phyloP scores from a whole-genome alignment of 768 basidiomycete species.

The Calocybe gangraenosa region DNA sequence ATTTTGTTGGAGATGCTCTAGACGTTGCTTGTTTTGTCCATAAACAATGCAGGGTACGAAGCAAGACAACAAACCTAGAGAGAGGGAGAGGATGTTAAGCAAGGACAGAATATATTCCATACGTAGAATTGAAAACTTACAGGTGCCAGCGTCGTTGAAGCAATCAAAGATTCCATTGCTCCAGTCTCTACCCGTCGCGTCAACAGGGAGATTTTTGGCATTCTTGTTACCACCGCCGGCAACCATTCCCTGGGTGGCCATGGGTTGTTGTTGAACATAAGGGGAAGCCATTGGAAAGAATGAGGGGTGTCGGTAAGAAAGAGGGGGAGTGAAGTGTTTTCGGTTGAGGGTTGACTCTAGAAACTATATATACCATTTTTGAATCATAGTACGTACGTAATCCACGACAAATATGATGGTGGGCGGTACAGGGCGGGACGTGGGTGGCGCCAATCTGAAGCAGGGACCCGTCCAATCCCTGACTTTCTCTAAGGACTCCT shows the following conservation, averaged over 20 bases:
- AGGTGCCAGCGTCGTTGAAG: conserved; percentile 18
- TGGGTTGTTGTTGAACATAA: conserved; percentile 16
- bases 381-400: background rate
- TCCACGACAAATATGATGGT: conserved; percentile 2
- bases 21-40: conserved; percentile 30
- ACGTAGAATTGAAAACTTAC: conserved; percentile 11
- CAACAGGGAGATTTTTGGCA: conserved; percentile 22
- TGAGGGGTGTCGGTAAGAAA: background rate
- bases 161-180: conserved; percentile 23
- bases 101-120: background rate
- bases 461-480: background rate
- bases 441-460: background rate
- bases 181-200: conserved; percentile 24
- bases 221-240: conserved; percentile 19
- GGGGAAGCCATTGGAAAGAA: background rate
- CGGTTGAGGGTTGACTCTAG: background rate
- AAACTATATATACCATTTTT: background rate
- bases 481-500: background rate
- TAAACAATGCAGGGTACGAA: conserved; percentile 37
- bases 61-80: conserved; percentile 24
- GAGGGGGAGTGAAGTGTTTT: background rate
- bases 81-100: background rate
- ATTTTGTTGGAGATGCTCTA: conserved; percentile 25
- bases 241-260: conserved; percentile 18
- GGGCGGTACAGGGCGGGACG: conserved; percentile 1